Conservation (phyloP, 352 stramenopile species). For the Peronospora destructor region DNA sequence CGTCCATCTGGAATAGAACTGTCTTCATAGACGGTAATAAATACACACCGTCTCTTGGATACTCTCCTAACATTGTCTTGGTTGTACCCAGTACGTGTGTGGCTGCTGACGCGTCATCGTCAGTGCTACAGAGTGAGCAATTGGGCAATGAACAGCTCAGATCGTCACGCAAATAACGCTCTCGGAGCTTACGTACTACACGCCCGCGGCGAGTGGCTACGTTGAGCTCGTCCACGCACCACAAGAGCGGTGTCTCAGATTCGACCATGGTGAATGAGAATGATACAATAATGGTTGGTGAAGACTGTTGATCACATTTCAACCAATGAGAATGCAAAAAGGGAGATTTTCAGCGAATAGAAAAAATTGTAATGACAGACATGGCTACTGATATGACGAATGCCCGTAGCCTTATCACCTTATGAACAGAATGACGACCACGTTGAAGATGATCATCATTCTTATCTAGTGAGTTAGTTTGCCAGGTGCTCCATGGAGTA, state of each 20-base stretch:
- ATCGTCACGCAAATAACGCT: constrained; percentile 87
- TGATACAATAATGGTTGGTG: constrained; percentile 11
- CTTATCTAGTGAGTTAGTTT: neutral
- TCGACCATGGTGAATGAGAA: constrained; percentile 9
- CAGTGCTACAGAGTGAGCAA: constrained; percentile 53
- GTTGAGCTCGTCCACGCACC: constrained; percentile 71
- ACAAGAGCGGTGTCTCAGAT: constrained; percentile 37
- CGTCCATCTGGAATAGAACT: constrained; percentile 86
- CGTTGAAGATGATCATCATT: neutral
- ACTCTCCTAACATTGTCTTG: constrained; percentile 54
- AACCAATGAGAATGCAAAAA: neutral
- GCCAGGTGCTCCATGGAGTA: too few relatives aligned
- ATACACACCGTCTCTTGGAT: constrained; percentile 48
- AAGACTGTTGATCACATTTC: neutral
- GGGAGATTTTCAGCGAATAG: neutral
- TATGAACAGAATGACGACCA: too few relatives aligned
- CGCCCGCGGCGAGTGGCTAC: constrained; percentile 73
- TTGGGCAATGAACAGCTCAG: constrained; percentile 64
- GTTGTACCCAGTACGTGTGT: constrained; percentile 49
- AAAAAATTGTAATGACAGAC: neutral
- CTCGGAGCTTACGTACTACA: constrained; percentile 73
- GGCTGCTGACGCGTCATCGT: constrained; percentile 46
- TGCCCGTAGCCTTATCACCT: too few relatives aligned
- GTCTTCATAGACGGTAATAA: constrained; percentile 88
- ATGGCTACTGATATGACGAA: constrained; percentile 1